Base-by-base conservation (phyloP, 2,329 filamentous ascomycete species). In the Daldinia eschscholtzii region DNA sequence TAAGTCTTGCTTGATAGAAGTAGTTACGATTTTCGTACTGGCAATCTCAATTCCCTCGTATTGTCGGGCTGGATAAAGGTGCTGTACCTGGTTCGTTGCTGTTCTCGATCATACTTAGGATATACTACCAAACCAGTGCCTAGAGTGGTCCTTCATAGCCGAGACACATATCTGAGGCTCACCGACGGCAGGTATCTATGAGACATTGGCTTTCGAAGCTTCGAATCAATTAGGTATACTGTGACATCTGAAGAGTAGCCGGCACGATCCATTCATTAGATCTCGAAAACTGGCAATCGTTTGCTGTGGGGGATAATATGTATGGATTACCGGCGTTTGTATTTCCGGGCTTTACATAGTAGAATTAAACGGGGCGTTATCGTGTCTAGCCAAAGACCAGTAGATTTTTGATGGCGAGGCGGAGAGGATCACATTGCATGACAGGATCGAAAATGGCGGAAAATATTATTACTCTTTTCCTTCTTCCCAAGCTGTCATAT, bases 401-500 rank as follows among this genome's bases (percentile, higher is more conserved):
- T 35, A 18, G 18, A 39, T 13, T 52, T 57, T 23, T 41, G 59
- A 61, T 53, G 28, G 52, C 57, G 42, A 68, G 48, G 44, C 33
- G n/a, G 48, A 48, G 33, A 48, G 52, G 48, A 62, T 58, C 13
- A 48, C 60, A 66, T 57, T 65, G 57, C 60, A 65, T 61, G 55
- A 64, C 55, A 35, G 64, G 56, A 55, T 61, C 41, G 46, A 62
- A 30, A 71, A 65, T 56, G 59, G 58, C 66, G 57, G 61, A 57
- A 62, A 70, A 64, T 33, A 42, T 69, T 52, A 68, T 58, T 63
- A 35, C 56, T 52, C 26, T 57, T 55, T 46, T 61, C 44, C 18
- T 46, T 64, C 12, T 57, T 15, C 46, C 48, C 10, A 64, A 46
- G 53, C 58, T 57, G 67, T 64, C 62, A 66, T 67, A 70, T 61